These are phyloP conservation scores for Colletotrichum aenigma DNA, from an alignment of 2,329 filamentous ascomycete species.

Conservation along the genomic window DNA sequence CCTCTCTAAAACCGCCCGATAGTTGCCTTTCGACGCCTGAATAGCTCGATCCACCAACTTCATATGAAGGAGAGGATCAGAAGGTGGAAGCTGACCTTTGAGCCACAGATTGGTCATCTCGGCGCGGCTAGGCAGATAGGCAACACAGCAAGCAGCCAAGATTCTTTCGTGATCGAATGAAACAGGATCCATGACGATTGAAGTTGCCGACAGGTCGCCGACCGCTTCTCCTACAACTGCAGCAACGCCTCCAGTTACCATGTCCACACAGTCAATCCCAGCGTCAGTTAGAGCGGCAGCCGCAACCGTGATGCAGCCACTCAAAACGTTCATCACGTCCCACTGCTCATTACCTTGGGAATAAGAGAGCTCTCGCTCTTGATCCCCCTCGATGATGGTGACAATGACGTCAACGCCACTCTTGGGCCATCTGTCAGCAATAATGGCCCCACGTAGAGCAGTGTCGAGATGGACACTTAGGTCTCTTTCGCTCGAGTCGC, in stretches of 20 bases:
- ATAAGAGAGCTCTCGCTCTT: conserved; percentile 64
- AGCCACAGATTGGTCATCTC: conserved; percentile 96
- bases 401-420: conserved; percentile 95
- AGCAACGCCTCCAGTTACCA: conserved; percentile 87
- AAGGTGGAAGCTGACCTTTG: conserved; percentile 68
- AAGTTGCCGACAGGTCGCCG: background rate
- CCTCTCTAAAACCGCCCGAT: conserved; percentile 9
- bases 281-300: conserved; percentile 93
- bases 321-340: conserved; percentile 90
- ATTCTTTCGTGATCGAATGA: conserved; percentile 80
- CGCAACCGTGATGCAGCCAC: conserved; percentile 91
- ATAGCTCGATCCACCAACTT: conserved; percentile 43
- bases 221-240: conserved; percentile 64
- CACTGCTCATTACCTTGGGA: conserved; percentile 68
- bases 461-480: conserved; percentile 91
- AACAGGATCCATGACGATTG: conserved; percentile 78
- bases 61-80: conserved; percentile 34
- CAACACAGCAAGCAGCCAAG: conserved; percentile 85
- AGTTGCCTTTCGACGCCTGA: conserved; percentile 42
- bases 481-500: conserved; percentile 86
- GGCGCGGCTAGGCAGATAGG: conserved; percentile 83
- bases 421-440: conserved; percentile 97
- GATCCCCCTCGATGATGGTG: conserved; percentile 91
- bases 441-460: conserved; percentile 85
- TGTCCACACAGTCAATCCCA: conserved; percentile 93